Evolutionary conservation across 106 monocot genomes (phyloP), one percentile per base, ranked within the genome.

Genomic region (Acorus calamus): DNA sequence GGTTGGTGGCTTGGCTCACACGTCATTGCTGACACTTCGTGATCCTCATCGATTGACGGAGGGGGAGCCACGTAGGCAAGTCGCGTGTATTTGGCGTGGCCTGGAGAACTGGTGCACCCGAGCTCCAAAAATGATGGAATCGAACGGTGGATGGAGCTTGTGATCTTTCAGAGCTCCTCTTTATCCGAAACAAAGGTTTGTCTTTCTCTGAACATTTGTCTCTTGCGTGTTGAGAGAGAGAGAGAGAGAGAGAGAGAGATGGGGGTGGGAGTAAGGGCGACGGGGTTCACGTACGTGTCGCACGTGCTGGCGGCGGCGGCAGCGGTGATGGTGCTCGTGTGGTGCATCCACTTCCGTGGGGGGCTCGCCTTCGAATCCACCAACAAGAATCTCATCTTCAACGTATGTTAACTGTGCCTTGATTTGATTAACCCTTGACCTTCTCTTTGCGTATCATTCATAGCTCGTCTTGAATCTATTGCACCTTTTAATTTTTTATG

Each of bases 381-480:
- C 62, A 85, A 96, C 74, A 96, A 96, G 66, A 69, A 62, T 43
- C 85, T 86, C 81, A 89, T 93, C 62, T 88, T 88, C 66, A 93
- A 93, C 69, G 88, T 89, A 78, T 11, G 60, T 14, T n/a, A 28
- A 28, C 28, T 28, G n/a, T n/a, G 0, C 42, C 56, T 7, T 14
- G 46, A 3, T 41, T 8, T 7, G 4, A 10, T 12, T 48, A 5
- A 10, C 0, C 46, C 50, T 2, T 61, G 50, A 51, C 49, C 45
- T 5, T 13, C 42, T 11, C 45, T 14, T 45, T 55, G 4, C 41
- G 28, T 28, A 28, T 28, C 28, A 28, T 28, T 28, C 28, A 28
- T 28, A 28, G 28, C 1, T 28, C 0, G 0, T 28, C 28, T 28
- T 28, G 28, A 28, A 28, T 28, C 28, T 28, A 28, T 28, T 28